Evolutionary conservation across 2,329 filamentous ascomycete genomes (phyloP), one percentile per base, ranked within the genome.

Genomic region (Scorias spongiosa): DNA sequence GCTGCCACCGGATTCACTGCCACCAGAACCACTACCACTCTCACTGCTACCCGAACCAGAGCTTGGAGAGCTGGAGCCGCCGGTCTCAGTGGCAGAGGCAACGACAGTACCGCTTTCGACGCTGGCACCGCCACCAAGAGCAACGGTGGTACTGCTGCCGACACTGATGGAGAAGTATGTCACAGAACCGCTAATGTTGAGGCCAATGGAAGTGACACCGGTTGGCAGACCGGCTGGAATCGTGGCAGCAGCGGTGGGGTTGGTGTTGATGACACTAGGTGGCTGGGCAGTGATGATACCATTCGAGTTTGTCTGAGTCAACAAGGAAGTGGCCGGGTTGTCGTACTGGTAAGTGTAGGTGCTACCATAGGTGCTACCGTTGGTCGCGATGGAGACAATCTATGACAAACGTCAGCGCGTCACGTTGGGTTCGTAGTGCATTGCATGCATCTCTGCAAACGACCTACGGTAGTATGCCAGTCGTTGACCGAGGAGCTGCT

Each of bases 261-360:
- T 52, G 30, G 60, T 64, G 42, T 61, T 63, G 44, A 66, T 67
- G 37, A 65, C 58, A 12, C 56, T 57, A 9, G 55, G 54, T 14
- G 69, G 68, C 58, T 65, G 61, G 48, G 67, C 68, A 38, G 70
- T 73, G 40, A 72, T 62, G 34, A 71, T 68, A 41, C 70, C 69
- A 17, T 60, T 49, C 15, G 66, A 66, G 60, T 72, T 66, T 48
- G 69, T 72, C 59, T 65, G 45, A 18, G 66, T 66, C 20, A 68
- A 60, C 59, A 62, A 70, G 44, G 58, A 53, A 36, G 66, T 69
- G 47, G 60, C 58, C 11, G 60, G 60, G 59, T 71, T 69, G 14
- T 54, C 54, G 62, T 69, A 63, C 14, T 53, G 40, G 41, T 39
- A 39, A 39, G 51, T 49, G 39, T 51, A 55, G 41, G 52, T 53